Evolutionary conservation across 768 basidiomycete genomes (phyloP).

Genomic region (Tylopilus plumbeoviolaceoides): DNA sequence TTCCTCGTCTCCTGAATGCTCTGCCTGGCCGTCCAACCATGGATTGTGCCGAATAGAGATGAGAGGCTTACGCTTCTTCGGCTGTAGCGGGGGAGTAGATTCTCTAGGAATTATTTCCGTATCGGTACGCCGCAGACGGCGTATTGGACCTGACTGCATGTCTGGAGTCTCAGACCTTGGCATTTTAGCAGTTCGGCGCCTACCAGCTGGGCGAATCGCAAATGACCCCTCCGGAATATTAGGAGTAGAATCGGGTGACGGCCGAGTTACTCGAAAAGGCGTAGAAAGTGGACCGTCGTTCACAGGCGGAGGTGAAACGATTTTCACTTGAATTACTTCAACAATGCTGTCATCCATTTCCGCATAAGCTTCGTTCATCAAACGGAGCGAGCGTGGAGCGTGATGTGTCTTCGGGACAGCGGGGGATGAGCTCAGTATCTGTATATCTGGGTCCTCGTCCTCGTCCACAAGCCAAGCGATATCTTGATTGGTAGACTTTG

Average conservation of each 20-base stretch:
- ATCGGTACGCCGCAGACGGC: constrained; percentile 25
- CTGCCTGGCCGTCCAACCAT: constrained; percentile 66
- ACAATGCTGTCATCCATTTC: constrained; percentile 4
- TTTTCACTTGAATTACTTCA: constrained; percentile 24
- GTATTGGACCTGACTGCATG: constrained; percentile 31
- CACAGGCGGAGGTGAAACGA: constrained; percentile 1
- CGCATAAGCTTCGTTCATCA: constrained; percentile 21
- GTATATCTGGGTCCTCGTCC: constrained; percentile 53
- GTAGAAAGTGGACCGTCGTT: constrained; percentile 33
- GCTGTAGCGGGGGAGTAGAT: constrained; percentile 20
- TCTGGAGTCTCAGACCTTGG: constrained; percentile 22
- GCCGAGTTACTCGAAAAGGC: constrained; percentile 25
- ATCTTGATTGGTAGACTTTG: constrained; percentile 29
- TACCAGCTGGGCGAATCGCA: constrained; percentile 39
- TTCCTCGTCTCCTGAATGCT: constrained; percentile 77
- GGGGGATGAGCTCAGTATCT: constrained; percentile 53
- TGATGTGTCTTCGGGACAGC: constrained; percentile 10
- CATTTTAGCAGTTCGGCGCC: constrained; percentile 16
- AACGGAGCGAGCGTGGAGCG: background rate
- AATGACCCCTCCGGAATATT: constrained; percentile 41
- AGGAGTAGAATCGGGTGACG: constrained; percentile 16
- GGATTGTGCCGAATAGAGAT: constrained; percentile 38
- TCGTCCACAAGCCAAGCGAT: constrained; percentile 69
- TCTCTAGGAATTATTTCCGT: constrained; percentile 22
- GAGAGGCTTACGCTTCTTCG: constrained; percentile 18